These are phyloP conservation scores for Penicillium sp. DNA, from an alignment of 2,329 filamentous ascomycete genomes.

Conservation along the genomic window DNA sequence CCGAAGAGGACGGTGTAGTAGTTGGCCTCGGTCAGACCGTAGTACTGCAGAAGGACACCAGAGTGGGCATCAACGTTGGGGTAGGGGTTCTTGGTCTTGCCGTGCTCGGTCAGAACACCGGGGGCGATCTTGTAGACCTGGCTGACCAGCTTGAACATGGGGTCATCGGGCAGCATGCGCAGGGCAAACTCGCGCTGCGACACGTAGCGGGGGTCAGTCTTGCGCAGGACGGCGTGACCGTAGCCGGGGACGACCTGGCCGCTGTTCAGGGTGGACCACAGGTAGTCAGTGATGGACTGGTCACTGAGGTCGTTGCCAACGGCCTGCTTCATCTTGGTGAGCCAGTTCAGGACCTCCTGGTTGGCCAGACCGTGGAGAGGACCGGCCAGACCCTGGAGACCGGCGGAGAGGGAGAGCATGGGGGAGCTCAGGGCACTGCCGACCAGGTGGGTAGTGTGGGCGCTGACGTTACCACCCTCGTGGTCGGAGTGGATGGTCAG, in stretches of 20 bases:
- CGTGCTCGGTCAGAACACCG: constrained; percentile 95
- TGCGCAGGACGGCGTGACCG: constrained; percentile 97
- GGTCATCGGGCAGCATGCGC: constrained; percentile 88
- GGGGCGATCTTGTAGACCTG: constrained; percentile 99
- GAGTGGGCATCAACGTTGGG: constrained; percentile 99
- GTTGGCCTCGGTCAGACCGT: constrained; percentile 96
- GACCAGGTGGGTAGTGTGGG: constrained; percentile 97
- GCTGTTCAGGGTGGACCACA: constrained; percentile 93
- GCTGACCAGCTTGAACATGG: constrained; percentile 99
- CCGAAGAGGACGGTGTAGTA: constrained; percentile 99
- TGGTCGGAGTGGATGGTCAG: constrained; percentile 99
- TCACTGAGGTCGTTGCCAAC: constrained; percentile 94
- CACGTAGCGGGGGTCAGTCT: constrained; percentile 98
- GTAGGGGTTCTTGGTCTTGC: constrained; percentile 99
- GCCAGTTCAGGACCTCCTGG: constrained; percentile 99
- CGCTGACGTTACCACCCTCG: constrained; percentile 98
- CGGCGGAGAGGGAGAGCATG: constrained; percentile 91
- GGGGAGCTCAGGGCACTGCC: constrained; percentile 94
- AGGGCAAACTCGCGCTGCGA: constrained; percentile 97
- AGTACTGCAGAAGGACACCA: constrained; percentile 98
- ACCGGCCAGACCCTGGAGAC: constrained; percentile 95
- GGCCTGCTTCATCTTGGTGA: constrained; percentile 95
- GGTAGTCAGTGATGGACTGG: constrained; percentile 94
- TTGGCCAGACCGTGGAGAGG: constrained; percentile 98
- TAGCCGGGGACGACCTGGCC: constrained; percentile 97